Percentiles rank a stretch among this genome's conserved stretches.
phyloP scores from a whole-genome alignment of 2,329 filamentous ascomycete genomes.

The Raffaelea ambrosiae region DNA sequence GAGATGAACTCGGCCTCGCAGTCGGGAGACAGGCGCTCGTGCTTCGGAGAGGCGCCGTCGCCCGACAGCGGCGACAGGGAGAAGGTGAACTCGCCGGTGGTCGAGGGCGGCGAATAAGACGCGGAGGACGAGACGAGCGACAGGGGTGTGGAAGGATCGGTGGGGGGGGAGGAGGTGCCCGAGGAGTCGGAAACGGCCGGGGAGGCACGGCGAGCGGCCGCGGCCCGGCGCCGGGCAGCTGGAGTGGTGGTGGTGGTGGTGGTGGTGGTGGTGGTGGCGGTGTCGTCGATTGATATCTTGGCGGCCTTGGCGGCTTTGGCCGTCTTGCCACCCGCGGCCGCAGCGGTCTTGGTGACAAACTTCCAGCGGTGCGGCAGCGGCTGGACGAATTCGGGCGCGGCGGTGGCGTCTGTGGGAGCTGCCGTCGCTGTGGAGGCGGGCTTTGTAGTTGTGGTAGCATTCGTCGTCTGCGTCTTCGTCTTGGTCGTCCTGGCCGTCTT shows the following conservation, averaged over 20 bases:
- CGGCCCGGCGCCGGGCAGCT: not conserved
- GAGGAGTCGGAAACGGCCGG: slow-evolving; percentile 4
- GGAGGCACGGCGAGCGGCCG: not conserved
- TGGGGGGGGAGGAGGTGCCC: no score
- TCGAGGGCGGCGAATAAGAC: not conserved
- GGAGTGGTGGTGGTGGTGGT: not conserved
- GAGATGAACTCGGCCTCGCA: slow-evolving; percentile 6
- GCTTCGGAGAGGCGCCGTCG: not conserved
- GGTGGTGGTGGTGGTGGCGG: no score
- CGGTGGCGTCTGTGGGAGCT: not conserved
- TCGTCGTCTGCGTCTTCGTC: no score
- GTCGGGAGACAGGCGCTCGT: slow-evolving; percentile 3
- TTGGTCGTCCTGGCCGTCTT: not conserved
- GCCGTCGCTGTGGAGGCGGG: not conserved
- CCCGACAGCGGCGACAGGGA: slow-evolving; percentile 3
- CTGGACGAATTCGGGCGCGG: not conserved
- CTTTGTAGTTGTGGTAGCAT: not conserved
- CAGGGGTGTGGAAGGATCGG: not conserved
- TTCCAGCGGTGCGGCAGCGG: slow-evolving; percentile 17
- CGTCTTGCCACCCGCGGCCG: not conserved
- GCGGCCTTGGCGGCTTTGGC: not conserved
- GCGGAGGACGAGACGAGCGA: not conserved
- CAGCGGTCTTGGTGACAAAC: slow-evolving; percentile 16
- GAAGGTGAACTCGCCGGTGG: not conserved
- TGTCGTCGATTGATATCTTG: no score